Evolutionary conservation across 768 basidiomycete species (phyloP), one percentile per base, ranked within the genome.

Genomic region (Serpula lacrymans): DNA sequence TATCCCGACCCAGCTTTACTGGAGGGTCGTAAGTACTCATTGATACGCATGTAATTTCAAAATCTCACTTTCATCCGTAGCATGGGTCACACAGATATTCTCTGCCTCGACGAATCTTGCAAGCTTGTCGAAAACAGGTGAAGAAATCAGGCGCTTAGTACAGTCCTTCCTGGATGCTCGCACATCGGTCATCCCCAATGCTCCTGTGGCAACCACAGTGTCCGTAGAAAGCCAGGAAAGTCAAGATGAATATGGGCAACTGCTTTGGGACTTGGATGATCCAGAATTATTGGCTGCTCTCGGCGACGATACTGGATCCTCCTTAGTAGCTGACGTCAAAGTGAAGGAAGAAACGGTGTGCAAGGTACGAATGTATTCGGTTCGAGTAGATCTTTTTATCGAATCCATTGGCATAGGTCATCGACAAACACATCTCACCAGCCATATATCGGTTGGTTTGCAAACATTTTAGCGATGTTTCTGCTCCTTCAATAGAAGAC

Each of bases 241-340:
- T 47, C 88, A 93, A 53, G 87, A 90, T 41, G 80, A 84, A 38
- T 91, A 80, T 47, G 78, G 73, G 12, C 64, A 67, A 31, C 53
- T 82, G 28, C 74, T 78, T 45, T 62, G 83, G 34, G 78, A 84
- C 40, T 67, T 80, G 17, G 64, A 75, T 38, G 84, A 88, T 50
- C 81, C 80, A 16, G 71, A 68, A 12, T 55, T 86, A 1, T 52
- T 74, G 13, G 80, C 76, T 21, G 68, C 80, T 6, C 67, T 86
- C 6, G 75, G 69, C 13, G 66, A 61, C 8, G 62, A 56, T 11
- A 58, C 43, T 2, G 51, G 52, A 4, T 41, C 50, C 6, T 27
- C 55, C n/a, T 42, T 38, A 4, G 43, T 54, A 3, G 46, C 52
- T n/a, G 59, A 64, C 29, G 49, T 63, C 20, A 63, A 68, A 38